Percentiles rank a stretch among this genome's conserved stretches.
phyloP scores from a whole-genome alignment of 139 green algal genomes.

The Picochlorum sp. region DNA sequence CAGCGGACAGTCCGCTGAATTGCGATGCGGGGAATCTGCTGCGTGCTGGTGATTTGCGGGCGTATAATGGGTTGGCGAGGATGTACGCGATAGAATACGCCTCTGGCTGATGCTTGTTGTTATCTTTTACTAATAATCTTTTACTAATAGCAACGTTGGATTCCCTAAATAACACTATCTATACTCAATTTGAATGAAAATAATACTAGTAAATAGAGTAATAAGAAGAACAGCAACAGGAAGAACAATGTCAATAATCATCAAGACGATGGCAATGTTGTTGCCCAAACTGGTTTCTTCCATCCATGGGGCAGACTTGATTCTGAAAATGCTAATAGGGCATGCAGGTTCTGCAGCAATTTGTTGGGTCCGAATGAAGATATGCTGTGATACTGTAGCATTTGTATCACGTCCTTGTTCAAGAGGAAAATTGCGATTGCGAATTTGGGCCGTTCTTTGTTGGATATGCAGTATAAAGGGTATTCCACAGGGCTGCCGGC shows the following conservation, averaged over 20 bases:
- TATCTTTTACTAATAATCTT: background rate
- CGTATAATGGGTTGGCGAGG: conserved; percentile 76
- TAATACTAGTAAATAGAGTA: too few relatives aligned
- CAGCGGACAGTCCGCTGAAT: conserved; percentile 83
- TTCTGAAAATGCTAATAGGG: background rate
- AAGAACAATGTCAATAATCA: too few relatives aligned
- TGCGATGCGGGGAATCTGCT: conserved; percentile 93
- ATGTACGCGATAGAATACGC: conserved; percentile 84
- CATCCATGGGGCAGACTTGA: too few relatives aligned
- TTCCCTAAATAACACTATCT: too few relatives aligned
- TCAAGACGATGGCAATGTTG: too few relatives aligned
- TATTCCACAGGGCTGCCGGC: conserved; percentile 12
- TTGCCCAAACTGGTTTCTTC: too few relatives aligned
- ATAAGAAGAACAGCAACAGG: too few relatives aligned
- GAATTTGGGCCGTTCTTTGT: conserved; percentile 47
- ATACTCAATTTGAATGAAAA: too few relatives aligned
- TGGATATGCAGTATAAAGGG: conserved; percentile 44
- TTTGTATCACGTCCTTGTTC: conserved; percentile 63
- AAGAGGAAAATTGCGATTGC: conserved; percentile 57
- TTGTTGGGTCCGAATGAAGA: background rate
- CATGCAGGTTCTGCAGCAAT: background rate
- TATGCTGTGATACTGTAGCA: conserved; percentile 48
- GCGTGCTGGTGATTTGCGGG: conserved; percentile 60
- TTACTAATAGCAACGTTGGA: too few relatives aligned
- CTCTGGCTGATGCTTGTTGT: background rate